Evolutionary conservation across 2,329 filamentous ascomycete genomes (phyloP).

Genomic region (Cryphonectria naterciae): DNA sequence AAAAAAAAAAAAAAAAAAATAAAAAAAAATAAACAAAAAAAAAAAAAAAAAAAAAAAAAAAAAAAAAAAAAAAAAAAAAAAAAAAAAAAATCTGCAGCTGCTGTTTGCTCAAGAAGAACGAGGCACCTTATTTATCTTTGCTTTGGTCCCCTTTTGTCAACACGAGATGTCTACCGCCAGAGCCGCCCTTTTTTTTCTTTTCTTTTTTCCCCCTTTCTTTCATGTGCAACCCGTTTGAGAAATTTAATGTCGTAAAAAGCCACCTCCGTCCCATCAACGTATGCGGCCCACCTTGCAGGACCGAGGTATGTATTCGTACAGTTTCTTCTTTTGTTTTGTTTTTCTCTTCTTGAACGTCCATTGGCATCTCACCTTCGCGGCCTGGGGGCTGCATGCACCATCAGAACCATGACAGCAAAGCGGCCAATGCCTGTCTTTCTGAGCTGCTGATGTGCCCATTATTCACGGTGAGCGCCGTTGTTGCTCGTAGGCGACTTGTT

Average conservation of each 20-base stretch:
- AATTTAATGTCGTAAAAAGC: neutral
- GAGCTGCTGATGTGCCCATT: neutral
- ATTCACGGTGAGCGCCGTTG: neutral
- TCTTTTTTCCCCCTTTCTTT: neutral
- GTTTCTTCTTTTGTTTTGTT: neutral
- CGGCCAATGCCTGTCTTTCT: neutral
- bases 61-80: neutral
- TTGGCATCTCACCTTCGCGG: neutral
- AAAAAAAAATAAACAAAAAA: too few relatives aligned
- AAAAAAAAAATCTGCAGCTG: neutral
- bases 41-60: neutral
- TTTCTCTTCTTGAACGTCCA: neutral
- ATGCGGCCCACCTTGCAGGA: neutral
- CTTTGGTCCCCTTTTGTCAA: neutral
- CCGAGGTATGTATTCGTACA: neutral
- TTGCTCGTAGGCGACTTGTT: neutral
- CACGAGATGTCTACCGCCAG: neutral
- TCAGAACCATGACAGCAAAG: neutral
- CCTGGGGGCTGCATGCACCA: neutral
- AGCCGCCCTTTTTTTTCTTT: neutral
- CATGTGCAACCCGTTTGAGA: neutral
- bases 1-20: too few relatives aligned
- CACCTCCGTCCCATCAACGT: neutral
- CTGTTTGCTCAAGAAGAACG: neutral
- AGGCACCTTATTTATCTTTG: neutral